phyloP scores from a whole-genome alignment of 352 stramenopile genomes.

The Phytopythium oedochilum region DNA sequence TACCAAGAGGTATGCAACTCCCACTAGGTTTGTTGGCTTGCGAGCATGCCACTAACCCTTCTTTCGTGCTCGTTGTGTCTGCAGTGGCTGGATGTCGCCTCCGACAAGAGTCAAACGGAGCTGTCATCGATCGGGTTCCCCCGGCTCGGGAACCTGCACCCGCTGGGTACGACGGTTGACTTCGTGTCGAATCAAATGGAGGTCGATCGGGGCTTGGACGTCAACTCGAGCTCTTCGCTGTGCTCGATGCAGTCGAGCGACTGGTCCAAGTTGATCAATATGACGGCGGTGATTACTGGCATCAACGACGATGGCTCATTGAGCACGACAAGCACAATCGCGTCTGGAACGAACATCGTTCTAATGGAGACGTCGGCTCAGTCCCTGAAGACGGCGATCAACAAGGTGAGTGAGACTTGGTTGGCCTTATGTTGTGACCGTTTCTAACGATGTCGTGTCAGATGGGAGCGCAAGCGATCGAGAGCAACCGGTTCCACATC shows the following conservation, averaged over 20 bases:
- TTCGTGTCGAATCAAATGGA: conserved; percentile 76
- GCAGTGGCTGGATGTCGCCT: conserved; percentile 76
- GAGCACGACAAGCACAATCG: conserved; percentile 77
- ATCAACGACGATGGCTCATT: conserved; percentile 82
- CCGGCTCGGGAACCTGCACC: conserved; percentile 77
- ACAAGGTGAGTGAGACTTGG: conserved; percentile 40
- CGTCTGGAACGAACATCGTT: conserved; percentile 72
- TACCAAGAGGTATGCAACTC: conserved; percentile 60
- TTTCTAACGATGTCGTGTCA: conserved; percentile 7
- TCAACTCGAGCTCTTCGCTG: conserved; percentile 51
- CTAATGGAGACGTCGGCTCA: conserved; percentile 85
- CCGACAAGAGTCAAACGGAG: conserved; percentile 68
- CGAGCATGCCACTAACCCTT: neutral
- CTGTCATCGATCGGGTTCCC: conserved; percentile 76
- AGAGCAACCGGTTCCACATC: conserved; percentile 79
- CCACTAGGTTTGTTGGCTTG: neutral
- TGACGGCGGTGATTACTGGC: conserved; percentile 80
- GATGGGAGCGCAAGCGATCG: conserved; percentile 73
- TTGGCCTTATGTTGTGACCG: neutral
- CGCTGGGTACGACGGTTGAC: conserved; percentile 76
- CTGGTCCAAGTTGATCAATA: conserved; percentile 81
- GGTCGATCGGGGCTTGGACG: conserved; percentile 42
- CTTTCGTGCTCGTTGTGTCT: neutral
- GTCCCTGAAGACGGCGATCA: conserved; percentile 80
- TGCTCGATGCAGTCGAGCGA: conserved; percentile 80